Evolutionary conservation across 2,329 filamentous ascomycete species (phyloP).

Genomic region (Colletotrichum chrysophilum): DNA sequence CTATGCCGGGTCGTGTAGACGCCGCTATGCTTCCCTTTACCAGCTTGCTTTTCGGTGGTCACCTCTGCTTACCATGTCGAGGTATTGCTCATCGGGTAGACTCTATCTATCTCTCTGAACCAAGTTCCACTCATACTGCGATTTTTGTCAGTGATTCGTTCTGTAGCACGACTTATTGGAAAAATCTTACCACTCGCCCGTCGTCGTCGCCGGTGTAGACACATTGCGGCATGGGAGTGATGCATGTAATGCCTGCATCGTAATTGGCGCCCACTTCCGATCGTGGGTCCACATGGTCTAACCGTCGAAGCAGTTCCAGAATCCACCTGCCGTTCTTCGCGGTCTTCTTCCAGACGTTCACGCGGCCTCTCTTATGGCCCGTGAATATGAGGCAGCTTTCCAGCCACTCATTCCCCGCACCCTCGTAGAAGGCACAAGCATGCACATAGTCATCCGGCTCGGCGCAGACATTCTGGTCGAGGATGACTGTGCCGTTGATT

Average conservation of each 20-base stretch:
- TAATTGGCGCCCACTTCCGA: constrained; percentile 63
- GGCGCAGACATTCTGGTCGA: constrained; percentile 81
- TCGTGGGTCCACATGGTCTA: constrained; percentile 79
- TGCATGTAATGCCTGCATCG: constrained; percentile 80
- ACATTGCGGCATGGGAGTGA: constrained; percentile 80
- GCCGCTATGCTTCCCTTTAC: constrained; percentile 19
- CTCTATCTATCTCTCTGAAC: constrained; percentile 62
- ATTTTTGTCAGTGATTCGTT: constrained; percentile 4
- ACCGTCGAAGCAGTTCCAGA: constrained; percentile 77
- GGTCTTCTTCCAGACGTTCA: constrained; percentile 76
- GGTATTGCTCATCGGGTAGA: constrained; percentile 22
- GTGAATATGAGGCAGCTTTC: constrained; percentile 88
- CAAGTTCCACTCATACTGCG: constrained; percentile 68
- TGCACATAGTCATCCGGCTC: constrained; percentile 77
- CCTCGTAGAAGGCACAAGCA: constrained; percentile 92
- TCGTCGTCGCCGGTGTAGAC: constrained; percentile 96
- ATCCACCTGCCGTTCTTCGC: constrained; percentile 70
- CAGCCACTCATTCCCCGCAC: constrained; percentile 88
- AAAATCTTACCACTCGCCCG: constrained; percentile 75
- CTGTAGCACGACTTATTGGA: rapidly evolving
- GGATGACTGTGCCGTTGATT: constrained; percentile 82
- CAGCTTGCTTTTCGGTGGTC: constrained; percentile 12
- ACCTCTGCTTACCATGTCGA: not conserved
- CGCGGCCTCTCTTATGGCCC: constrained; percentile 81
- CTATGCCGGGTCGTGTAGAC: constrained; percentile 3